Conservation (phyloP, 2,329 filamentous ascomycete species). For the Sphaceloma murrayae region DNA sequence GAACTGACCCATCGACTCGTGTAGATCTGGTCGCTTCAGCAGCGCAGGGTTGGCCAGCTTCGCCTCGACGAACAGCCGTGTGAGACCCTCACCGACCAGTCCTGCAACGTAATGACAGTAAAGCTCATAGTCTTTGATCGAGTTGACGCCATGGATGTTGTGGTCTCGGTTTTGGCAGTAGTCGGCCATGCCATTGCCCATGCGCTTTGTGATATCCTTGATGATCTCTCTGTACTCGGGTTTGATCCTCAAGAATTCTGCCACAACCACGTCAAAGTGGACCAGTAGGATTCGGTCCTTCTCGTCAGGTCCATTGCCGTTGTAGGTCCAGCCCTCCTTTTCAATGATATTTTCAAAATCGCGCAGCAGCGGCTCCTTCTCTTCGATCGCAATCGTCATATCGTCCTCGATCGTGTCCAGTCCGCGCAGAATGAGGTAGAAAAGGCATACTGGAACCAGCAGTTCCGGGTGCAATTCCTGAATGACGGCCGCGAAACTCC, state of each 20-base stretch:
- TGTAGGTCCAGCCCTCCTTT: conserved; percentile 82
- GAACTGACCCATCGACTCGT: conserved; percentile 95
- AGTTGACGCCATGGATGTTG: conserved; percentile 69
- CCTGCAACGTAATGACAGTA: conserved; percentile 99
- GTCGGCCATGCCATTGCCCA: conserved; percentile 98
- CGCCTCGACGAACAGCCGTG: conserved; percentile 78
- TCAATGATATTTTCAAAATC: conserved; percentile 72
- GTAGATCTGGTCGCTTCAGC: conserved; percentile 65
- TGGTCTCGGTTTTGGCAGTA: conserved; percentile 64
- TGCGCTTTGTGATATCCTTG: conserved; percentile 82
- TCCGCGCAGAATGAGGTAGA: conserved; percentile 86
- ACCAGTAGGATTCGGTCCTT: conserved; percentile 90
- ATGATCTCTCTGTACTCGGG: conserved; percentile 76
- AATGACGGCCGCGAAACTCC: conserved; percentile 88
- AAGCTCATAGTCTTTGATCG: conserved; percentile 79
- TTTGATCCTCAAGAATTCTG: conserved; percentile 83
- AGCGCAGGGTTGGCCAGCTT: conserved; percentile 79
- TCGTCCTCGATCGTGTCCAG: conserved; percentile 99
- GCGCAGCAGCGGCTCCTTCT: conserved; percentile 78
- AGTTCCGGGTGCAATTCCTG: conserved; percentile 93
- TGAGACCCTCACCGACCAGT: conserved; percentile 89
- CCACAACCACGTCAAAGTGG: conserved; percentile 78
- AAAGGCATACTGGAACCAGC: conserved; percentile 76
- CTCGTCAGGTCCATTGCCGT: conserved; percentile 76
- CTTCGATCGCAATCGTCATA: conserved; percentile 74